These are phyloP conservation scores for Aspergillus egyptiacus DNA, from an alignment of 495 filamentous ascomycete genomes.

Conservation along the genomic window DNA sequence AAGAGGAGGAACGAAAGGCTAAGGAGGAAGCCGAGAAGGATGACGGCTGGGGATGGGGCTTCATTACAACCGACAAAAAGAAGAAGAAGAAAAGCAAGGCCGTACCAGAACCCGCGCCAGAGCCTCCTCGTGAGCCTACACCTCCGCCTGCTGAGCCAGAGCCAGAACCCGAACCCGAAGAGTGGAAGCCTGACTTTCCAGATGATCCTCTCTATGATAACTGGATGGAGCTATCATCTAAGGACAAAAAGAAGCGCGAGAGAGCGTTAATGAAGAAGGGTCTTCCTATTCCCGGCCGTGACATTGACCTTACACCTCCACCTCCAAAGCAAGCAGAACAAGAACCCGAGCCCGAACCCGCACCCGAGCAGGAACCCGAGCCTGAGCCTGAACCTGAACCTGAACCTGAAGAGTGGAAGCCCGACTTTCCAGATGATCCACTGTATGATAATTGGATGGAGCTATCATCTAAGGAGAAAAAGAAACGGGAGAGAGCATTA, in stretches of 20 bases:
- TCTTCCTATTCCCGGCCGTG: conserved; percentile 34
- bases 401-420: conserved; percentile 24
- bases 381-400: conserved; percentile 27
- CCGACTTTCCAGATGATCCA: conserved; percentile 28
- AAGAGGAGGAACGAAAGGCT: conserved; percentile 20
- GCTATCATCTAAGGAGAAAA: conserved; percentile 36
- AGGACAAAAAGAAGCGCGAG: conserved; percentile 38
- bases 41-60: conserved; percentile 16
- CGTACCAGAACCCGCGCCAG: conserved; percentile 23
- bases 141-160: conserved; percentile 26
- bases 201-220: conserved; percentile 36
- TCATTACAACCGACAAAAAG: conserved; percentile 15
- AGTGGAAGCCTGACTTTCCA: conserved; percentile 19
- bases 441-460: conserved; percentile 33
- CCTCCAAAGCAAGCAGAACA: conserved; percentile 23
- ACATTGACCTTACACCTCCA: conserved; percentile 25
- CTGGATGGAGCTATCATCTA: conserved; percentile 31
- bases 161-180: conserved; percentile 28
- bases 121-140: conserved; percentile 25
- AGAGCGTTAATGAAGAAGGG: conserved; percentile 31
- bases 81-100: conserved; percentile 21
- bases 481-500: conserved; percentile 34
- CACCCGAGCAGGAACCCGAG: conserved; percentile 24
- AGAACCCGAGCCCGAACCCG: conserved; percentile 22
- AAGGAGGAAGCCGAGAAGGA: conserved; percentile 17